Percentiles rank a stretch among this genome's conserved stretches.
Conservation (phyloP, 176 grass and related monocot genomes). For the Tuctoria greenei region DNA sequence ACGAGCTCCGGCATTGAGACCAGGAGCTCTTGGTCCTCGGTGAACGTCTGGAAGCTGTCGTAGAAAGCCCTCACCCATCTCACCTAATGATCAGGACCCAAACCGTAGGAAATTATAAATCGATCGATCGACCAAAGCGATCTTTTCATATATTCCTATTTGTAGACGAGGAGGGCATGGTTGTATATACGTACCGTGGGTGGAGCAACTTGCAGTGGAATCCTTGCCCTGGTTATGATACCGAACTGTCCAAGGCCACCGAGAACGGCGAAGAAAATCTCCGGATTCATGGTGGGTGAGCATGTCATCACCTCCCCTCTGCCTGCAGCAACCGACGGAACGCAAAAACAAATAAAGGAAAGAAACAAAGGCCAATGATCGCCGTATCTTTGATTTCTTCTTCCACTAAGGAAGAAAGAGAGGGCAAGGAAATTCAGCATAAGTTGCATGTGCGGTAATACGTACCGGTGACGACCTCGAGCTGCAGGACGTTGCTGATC, state of each 20-base stretch:
- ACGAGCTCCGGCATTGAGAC: constrained; percentile 62
- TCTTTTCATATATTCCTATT: not conserved
- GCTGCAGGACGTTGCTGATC: constrained; percentile 83
- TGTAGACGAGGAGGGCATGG: not conserved
- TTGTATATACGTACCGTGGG: constrained; percentile 43
- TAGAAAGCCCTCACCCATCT: constrained; percentile 88
- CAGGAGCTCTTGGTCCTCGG: constrained; percentile 63
- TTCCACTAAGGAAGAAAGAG: not conserved
- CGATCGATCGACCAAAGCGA: not conserved
- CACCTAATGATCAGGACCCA: constrained; percentile 54
- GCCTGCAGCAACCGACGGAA: constrained; percentile 36
- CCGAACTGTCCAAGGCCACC: constrained; percentile 89
- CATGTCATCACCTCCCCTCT: constrained; percentile 81
- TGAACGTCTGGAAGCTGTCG: constrained; percentile 69
- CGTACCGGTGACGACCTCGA: constrained; percentile 82
- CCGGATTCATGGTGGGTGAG: constrained; percentile 61
- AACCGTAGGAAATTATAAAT: not conserved
- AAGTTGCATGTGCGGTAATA: constrained; percentile 16
- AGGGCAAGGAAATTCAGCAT: not conserved
- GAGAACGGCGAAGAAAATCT: constrained; percentile 83
- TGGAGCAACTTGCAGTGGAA: constrained; percentile 72
- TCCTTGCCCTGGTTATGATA: constrained; percentile 86
- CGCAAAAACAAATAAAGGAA: not conserved
- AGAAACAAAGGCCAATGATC: constrained; percentile 4
- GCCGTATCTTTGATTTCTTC: not conserved